Percentiles rank a stretch among this genome's conserved stretches.
These are phyloP conservation scores for Arthrobotrys sphaeroides DNA, from an alignment of 2,329 filamentous ascomycete species.

Conservation along the genomic window DNA sequence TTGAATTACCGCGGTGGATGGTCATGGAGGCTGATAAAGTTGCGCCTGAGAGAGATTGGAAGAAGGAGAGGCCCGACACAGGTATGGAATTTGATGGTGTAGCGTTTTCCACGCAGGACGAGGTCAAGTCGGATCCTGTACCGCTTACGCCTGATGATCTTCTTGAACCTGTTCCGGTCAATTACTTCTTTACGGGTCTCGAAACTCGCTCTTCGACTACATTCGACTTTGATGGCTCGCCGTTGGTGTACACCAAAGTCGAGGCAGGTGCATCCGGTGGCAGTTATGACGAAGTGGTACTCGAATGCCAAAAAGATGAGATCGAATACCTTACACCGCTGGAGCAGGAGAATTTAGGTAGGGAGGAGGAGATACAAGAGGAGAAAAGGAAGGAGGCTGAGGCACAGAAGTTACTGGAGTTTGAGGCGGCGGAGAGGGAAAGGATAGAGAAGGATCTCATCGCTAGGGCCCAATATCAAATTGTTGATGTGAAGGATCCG, in stretches of 20 bases:
- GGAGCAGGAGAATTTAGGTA: conserved; percentile 17
- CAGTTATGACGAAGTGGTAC: conserved; percentile 44
- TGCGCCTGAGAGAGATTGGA: neutral
- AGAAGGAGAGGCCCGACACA: neutral
- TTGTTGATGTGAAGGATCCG: neutral
- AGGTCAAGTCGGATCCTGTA: neutral
- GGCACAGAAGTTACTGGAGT: neutral
- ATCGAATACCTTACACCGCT: conserved; percentile 48
- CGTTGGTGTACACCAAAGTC: conserved; percentile 45
- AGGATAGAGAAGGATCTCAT: neutral
- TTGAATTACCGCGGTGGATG: conserved; percentile 41
- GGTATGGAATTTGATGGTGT: neutral
- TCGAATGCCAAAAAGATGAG: conserved; percentile 32
- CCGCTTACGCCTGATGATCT: neutral
- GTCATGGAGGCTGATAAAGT: conserved; percentile 1
- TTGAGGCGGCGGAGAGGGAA: conserved; percentile 1
- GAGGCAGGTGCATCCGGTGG: conserved; percentile 45
- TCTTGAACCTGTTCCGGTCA: conserved; percentile 7
- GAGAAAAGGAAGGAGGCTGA: neutral
- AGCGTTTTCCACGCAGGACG: neutral
- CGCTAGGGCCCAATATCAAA: neutral
- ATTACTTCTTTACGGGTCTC: conserved; percentile 44
- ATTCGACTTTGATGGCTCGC: conserved; percentile 46
- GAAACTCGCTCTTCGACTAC: conserved; percentile 41
- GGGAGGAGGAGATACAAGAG: conserved; percentile 22